Evolutionary conservation across 1,139 yeast species (phyloP).

Genomic region (Candida tropicalis): DNA sequence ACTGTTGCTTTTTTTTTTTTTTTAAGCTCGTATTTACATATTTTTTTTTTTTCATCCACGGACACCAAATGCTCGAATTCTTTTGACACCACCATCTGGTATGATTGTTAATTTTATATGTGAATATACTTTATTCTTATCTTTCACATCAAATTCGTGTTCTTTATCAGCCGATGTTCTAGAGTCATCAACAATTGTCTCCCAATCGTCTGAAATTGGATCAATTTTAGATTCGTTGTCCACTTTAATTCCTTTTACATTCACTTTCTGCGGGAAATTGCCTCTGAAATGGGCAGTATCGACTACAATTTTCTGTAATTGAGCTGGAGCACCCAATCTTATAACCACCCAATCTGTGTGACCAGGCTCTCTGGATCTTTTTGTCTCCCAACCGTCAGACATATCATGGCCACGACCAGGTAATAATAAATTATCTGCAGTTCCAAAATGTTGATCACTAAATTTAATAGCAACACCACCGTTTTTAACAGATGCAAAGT

Average conservation of each 20-base stretch:
- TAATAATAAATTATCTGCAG: slow-evolving; percentile 81
- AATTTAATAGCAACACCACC: slow-evolving; percentile 87
- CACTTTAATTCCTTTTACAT: slow-evolving; percentile 57
- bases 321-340: slow-evolving; percentile 68
- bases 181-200: slow-evolving; percentile 60
- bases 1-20: not conserved
- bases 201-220: slow-evolving; percentile 56
- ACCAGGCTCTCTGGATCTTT: slow-evolving; percentile 77
- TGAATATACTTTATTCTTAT: slow-evolving; percentile 34
- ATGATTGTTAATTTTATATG: slow-evolving; percentile 81
- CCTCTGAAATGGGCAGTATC: slow-evolving; percentile 96
- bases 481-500: slow-evolving; percentile 77
- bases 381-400: slow-evolving; percentile 99
- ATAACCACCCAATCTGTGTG: slow-evolving; percentile 92
- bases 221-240: slow-evolving; percentile 30
- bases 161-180: slow-evolving; percentile 82
- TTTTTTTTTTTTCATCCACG: no score
- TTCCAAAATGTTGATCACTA: slow-evolving; percentile 92
- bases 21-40: no score
- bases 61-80: slow-evolving; percentile 79
- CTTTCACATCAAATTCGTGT: slow-evolving; percentile 53
- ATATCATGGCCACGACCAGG: slow-evolving; percentile 96
- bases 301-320: slow-evolving; percentile 60
- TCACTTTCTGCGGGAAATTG: slow-evolving; percentile 81
- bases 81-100: slow-evolving; percentile 96